These are phyloP conservation scores for Colletotrichum salicis DNA, from an alignment of 2,329 filamentous ascomycete genomes.

Conservation along the genomic window DNA sequence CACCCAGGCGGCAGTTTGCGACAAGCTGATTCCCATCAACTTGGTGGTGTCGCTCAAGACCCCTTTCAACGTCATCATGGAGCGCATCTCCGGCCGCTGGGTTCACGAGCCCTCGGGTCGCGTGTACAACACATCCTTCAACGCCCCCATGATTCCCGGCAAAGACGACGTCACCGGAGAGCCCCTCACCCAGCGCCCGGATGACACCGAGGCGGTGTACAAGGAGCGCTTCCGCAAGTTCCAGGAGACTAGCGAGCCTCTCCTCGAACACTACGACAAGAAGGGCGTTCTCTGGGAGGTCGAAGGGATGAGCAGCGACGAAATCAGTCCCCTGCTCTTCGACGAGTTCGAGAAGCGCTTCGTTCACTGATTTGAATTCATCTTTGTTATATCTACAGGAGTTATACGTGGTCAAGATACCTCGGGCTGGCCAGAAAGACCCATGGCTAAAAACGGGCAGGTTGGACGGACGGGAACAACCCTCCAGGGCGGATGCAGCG, in stretches of 20 bases:
- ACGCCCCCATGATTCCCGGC: conserved; percentile 82
- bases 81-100: conserved; percentile 92
- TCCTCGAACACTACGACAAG: conserved; percentile 89
- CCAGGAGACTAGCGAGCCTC: conserved; percentile 83
- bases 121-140: conserved; percentile 95
- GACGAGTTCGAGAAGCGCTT: conserved; percentile 85
- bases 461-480: conserved; percentile 17
- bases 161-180: conserved; percentile 94
- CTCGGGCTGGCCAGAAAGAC: conserved; percentile 33
- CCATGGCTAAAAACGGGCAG: conserved; percentile 34
- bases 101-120: conserved; percentile 91
- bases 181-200: conserved; percentile 79
- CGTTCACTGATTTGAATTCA: conserved; percentile 38
- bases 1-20: conserved; percentile 79
- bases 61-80: conserved; percentile 85
- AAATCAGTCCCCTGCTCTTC: conserved; percentile 92
- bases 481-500: background rate
- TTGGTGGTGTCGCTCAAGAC: conserved; percentile 89
- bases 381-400: conserved; percentile 28
- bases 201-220: conserved; percentile 91
- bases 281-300: conserved; percentile 89
- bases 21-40: conserved; percentile 90
- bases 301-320: conserved; percentile 88
- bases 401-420: conserved; percentile 35
- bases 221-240: conserved; percentile 83